Conservation (phyloP, 108 stramenopile species). For the Thalassiosira profunda region DNA sequence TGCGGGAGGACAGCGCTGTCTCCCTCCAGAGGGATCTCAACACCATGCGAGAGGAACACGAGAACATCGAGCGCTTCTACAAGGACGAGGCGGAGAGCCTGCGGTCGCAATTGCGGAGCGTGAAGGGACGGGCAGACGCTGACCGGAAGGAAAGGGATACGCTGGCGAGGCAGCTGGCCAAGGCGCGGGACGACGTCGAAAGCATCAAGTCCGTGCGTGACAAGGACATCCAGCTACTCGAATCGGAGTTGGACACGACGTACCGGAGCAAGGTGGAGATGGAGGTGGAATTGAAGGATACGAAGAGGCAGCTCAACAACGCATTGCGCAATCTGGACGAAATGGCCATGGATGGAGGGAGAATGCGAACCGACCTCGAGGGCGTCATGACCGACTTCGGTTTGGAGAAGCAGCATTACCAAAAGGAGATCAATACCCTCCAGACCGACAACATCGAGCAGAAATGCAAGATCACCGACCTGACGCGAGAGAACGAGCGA, state of each 20-base stretch:
- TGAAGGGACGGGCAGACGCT: constrained; percentile 7
- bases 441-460: constrained; percentile 9
- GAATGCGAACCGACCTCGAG: constrained; percentile 29
- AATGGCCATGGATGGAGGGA: constrained; percentile 37
- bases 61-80: constrained; percentile 7
- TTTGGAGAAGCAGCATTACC: constrained; percentile 30
- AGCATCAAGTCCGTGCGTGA: constrained; percentile 12
- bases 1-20: constrained; percentile 4
- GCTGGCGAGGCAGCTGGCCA: constrained; percentile 3
- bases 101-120: constrained; percentile 13
- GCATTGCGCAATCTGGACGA: constrained; percentile 38
- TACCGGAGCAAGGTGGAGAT: constrained; percentile 15
- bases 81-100: constrained; percentile 34
- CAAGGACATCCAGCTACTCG: constrained; percentile 28
- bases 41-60: constrained; percentile 16
- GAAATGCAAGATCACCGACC: constrained; percentile 9
- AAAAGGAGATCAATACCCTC: constrained; percentile 9
- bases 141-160: constrained; percentile 18
- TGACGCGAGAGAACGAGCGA: constrained; percentile 14
- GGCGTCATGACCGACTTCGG: constrained; percentile 15
- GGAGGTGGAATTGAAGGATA: constrained; percentile 29
- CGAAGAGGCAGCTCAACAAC: constrained; percentile 27
- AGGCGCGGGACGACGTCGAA: constrained; percentile 11
- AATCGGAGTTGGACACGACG: constrained; percentile 33
- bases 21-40: constrained; percentile 18